phyloP scores from a whole-genome alignment of 306 rosid genomes.

The Trifolium subterraneum region DNA sequence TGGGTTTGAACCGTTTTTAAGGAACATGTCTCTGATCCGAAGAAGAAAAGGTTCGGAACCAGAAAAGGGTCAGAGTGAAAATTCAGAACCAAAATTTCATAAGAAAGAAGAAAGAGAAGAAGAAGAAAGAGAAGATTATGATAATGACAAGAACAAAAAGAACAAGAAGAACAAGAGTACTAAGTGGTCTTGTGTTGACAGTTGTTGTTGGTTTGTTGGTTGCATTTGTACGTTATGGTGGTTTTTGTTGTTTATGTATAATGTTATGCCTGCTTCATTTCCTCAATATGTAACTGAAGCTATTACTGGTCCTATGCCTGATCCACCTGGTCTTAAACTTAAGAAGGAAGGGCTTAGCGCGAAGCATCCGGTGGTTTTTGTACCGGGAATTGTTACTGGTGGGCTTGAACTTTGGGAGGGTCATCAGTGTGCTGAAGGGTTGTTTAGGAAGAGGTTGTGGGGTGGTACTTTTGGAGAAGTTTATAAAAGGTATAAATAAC shows the following conservation, averaged over 20 bases:
- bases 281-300: conserved; percentile 80
- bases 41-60: conserved; percentile 61
- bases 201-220: conserved; percentile 79
- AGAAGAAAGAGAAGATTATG: conserved; percentile 14
- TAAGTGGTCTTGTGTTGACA: conserved; percentile 74
- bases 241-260: conserved; percentile 67
- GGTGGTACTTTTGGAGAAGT: conserved; percentile 89
- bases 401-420: conserved; percentile 93
- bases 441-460: conserved; percentile 81
- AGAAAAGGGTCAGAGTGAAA: conserved; percentile 41
- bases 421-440: conserved; percentile 72
- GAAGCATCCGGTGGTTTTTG: conserved; percentile 85
- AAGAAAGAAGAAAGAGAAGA: conserved; percentile 21
- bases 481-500: conserved; percentile 63
- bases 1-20: conserved; percentile 7
- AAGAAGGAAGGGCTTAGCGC: conserved; percentile 69
- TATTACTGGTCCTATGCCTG: conserved; percentile 78
- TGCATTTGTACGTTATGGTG: conserved; percentile 79
- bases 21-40: conserved; percentile 63
- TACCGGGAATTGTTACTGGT: conserved; percentile 82
- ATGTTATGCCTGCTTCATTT: conserved; percentile 74
- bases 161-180: conserved; percentile 33
- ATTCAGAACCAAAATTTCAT: conserved; percentile 37
- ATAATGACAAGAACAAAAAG: conserved; percentile 9
- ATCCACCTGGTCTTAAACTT: conserved; percentile 76